Base-by-base conservation (phyloP, 2,329 filamentous ascomycete species). In the Colletotrichum godetiae region DNA sequence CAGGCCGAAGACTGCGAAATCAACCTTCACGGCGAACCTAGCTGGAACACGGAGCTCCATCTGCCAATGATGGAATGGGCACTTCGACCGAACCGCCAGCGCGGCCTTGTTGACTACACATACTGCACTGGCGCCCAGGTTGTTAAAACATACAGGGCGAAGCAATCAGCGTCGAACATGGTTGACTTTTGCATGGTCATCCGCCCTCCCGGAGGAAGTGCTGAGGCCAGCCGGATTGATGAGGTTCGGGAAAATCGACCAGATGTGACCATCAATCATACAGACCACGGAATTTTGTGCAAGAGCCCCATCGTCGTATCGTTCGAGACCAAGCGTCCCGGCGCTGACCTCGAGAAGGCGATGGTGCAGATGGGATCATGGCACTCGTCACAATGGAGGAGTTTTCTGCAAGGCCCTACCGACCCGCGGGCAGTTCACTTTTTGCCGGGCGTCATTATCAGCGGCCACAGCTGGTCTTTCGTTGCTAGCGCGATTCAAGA, bases 281-380 rank as follows among this genome's bases (percentile, higher is more conserved):
- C 42, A 15, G 60, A 52, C 27, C 42, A 63, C 15, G 60, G 42
- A 33, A 31, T 63, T 46, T 42, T 63, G 15, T 63, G 60, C 24
- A 63, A 63, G 27, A 53, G 60, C 42, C 60, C 37, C 8, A 52
- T 63, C 42, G 60, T 52, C 60, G 60, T 63, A 24, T 63, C 37
- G 8, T 53, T 63, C 42, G 60, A 63, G 60, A 63, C 60, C 22
- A 63, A 63, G 60, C 42, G 60, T 33, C 42, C 24, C 42, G 60
- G 60, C 12, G 60, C 42, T 7, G 60, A 63, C 15, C 7, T 33
- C 24, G 37, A 63, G 42, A 63, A 63, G 60, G 60, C 60, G 42
- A 63, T 24, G 42, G 37, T 63, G 24, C 60, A 52, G 46, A 63
- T 63, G 37, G 60, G 60, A 12, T 29, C 37, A 19, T 63, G 60